Evolutionary conservation across 805 yeast genomes (phyloP), one percentile per base, ranked within the genome.

Genomic region (Jamesozyma spencerorum): DNA sequence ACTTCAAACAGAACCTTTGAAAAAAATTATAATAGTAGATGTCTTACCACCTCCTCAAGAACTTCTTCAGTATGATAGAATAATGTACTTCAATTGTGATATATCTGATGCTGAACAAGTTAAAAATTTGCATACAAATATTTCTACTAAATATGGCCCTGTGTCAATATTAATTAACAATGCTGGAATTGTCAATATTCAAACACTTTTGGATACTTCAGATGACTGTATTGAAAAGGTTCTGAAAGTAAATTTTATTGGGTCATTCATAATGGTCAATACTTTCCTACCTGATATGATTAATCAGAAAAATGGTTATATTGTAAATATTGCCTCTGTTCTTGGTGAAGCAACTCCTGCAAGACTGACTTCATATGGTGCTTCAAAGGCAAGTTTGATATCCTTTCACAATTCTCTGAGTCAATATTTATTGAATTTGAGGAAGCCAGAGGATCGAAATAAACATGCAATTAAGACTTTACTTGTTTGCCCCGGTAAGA

Each of bases 261-360:
- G 95, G 4, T 75, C 79, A 44, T 80, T 84, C 54, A 75, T 77
- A 50, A 75, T 87, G 41, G 74, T 75, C 48, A 79, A 83, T 50
- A 65, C 75, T 1, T 81, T 85, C 50, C 62, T 88, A 12, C 94
- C 95, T 0, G 74, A 64, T 31, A 85, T 90, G 90, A 46, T 84
- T 2, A 56, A 48, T 17, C 44, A 55, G 17, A 66, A 70, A 42
- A 64, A 90, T 34, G 96, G 97, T 0, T 83, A 78, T 55, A 70
- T 90, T 17, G 77, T 88, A 26, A 84, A 87, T 2, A 68, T 90
- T 31, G 85, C 94, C 0, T 85, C 95, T 0, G 87, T 85, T 0
- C 65, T 90, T 40, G 97, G 96, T 0, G 79, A 81, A 47, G 71
- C 84, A 68, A 72, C 92, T 0, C 97, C 97, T 0, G 88, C 94